Percentiles rank a stretch among this genome's conserved stretches.
Conservation (phyloP, 1,284 basidiomycete species). For the Leucoagaricus sp. region DNA sequence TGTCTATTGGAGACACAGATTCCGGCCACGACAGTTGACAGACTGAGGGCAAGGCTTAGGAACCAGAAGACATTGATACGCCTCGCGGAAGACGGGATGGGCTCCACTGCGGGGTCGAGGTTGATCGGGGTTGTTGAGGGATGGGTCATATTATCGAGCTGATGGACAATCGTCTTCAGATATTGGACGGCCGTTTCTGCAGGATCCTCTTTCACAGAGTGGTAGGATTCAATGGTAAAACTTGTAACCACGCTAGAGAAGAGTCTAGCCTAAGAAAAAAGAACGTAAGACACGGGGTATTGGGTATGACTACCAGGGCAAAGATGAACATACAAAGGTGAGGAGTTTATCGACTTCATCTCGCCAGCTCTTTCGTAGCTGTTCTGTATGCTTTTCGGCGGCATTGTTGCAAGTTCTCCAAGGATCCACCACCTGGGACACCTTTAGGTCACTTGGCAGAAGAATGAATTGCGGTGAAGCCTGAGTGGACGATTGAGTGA, state of each 20-base stretch:
- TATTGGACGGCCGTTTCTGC: constrained; percentile 21
- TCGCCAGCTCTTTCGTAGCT: neutral
- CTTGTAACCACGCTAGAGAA: constrained; percentile 28
- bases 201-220: constrained; percentile 23
- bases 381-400: neutral
- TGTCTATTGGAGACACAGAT: constrained; percentile 28
- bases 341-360: constrained; percentile 10
- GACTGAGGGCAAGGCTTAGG: constrained; percentile 25
- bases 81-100: constrained; percentile 9
- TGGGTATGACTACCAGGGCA: neutral
- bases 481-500: too few species aligned
- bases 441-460: too few species aligned
- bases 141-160: constrained; percentile 6
- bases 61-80: constrained; percentile 26
- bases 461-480: too few species aligned
- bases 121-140: neutral
- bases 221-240: constrained; percentile 26
- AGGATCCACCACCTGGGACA: neutral
- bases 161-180: constrained; percentile 18
- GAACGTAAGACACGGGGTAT: neutral
- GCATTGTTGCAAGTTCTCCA: neutral
- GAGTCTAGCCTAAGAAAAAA: constrained; percentile 22
- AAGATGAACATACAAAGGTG: constrained; percentile 6
- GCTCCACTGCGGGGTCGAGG: neutral
- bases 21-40: constrained; percentile 22